A percentile compares a stretch with the other conserved stretches of the same genome.
phyloP scores from a whole-genome alignment of 2,329 filamentous ascomycete species.

The Cladorrhinum sp. region DNA sequence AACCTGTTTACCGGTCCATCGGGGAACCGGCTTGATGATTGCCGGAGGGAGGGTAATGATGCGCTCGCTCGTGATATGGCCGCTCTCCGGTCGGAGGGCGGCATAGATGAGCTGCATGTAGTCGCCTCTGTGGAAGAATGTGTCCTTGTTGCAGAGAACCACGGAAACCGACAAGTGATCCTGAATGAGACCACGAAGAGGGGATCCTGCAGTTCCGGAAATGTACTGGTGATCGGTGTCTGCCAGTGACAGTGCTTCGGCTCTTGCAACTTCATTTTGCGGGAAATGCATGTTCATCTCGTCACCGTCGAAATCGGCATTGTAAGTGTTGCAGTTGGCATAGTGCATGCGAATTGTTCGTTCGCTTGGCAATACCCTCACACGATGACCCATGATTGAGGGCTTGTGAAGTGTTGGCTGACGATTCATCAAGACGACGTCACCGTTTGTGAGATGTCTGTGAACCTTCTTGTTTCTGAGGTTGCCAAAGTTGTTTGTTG shows the following conservation, averaged over 20 bases:
- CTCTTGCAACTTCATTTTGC: constrained; percentile 90
- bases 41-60: constrained; percentile 79
- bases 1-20: constrained; percentile 97
- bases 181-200: constrained; percentile 92
- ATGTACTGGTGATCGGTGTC: constrained; percentile 98
- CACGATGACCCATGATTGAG: constrained; percentile 97
- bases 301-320: constrained; percentile 98
- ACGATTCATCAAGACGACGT: constrained; percentile 97
- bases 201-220: constrained; percentile 88
- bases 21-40: constrained; percentile 71
- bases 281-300: constrained; percentile 99
- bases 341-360: constrained; percentile 99
- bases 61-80: constrained; percentile 78
- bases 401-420: constrained; percentile 98
- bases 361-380: constrained; percentile 86
- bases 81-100: constrained; percentile 83
- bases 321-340: constrained; percentile 99
- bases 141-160: constrained; percentile 84
- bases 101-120: constrained; percentile 95
- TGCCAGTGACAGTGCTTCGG: constrained; percentile 88
- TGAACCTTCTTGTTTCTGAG: constrained; percentile 93
- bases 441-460: constrained; percentile 91
- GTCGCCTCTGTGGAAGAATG: constrained; percentile 80
- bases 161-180: constrained; percentile 97
- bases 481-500: constrained; percentile 68